Conservation (phyloP, 805 yeast genomes). For the Wickerhamomyces alni region DNA sequence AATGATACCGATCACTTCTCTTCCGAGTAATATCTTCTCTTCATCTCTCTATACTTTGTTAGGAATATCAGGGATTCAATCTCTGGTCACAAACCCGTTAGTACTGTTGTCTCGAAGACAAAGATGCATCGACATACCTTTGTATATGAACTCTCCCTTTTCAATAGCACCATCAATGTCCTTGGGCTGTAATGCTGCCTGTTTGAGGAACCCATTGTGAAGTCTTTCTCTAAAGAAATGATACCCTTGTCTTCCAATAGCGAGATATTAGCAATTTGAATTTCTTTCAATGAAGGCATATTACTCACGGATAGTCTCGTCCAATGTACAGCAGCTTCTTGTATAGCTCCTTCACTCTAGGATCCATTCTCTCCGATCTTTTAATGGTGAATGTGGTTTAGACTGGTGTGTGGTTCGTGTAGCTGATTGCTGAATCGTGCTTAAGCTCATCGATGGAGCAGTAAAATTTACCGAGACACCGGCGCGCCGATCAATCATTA, state of each 20-base stretch:
- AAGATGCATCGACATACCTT: neutral
- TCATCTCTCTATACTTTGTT: slow-evolving; percentile 1
- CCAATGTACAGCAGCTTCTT: neutral
- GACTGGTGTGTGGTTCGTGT: no score
- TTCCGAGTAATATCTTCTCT: neutral
- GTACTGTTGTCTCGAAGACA: neutral
- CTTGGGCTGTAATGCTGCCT: neutral
- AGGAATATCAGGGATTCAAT: neutral
- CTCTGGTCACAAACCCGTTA: neutral
- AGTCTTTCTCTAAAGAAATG: slow-evolving; percentile 1
- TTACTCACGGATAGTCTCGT: neutral
- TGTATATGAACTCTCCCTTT: slow-evolving; percentile 1
- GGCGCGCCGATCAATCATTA: no score
- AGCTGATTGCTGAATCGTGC: no score
- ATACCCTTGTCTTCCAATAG: neutral
- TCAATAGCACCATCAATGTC: neutral
- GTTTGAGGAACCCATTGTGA: slow-evolving; percentile 1
- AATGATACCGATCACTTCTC: no score
- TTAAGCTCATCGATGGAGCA: no score
- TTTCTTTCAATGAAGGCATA: no score
- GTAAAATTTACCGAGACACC: no score
- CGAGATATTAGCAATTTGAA: no score
- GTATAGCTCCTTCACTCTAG: neutral
- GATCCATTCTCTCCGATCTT: neutral
- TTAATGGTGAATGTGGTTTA: no score